phyloP scores from a whole-genome alignment of 1,284 basidiomycete species.

The Pisolithus thermaeus region DNA sequence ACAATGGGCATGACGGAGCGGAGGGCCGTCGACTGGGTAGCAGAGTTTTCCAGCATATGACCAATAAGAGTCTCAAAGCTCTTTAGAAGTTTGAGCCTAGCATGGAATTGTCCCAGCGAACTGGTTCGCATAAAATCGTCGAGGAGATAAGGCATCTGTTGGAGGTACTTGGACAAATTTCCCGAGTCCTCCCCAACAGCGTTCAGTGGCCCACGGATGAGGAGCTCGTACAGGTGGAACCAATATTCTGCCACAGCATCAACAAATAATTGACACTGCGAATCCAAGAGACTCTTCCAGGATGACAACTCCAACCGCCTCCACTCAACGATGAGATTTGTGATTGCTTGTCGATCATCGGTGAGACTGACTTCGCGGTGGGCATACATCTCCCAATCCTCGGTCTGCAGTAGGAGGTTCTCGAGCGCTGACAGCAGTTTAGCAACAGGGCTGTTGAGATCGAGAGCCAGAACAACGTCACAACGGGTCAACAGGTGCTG shows the following conservation, averaged over 20 bases:
- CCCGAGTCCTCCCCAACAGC: constrained; percentile 35
- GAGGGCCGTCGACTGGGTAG: constrained; percentile 29
- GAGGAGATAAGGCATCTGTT: constrained; percentile 71
- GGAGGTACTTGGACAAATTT: constrained; percentile 51
- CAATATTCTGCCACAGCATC: constrained; percentile 79
- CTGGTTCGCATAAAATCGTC: constrained; percentile 78
- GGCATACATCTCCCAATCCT: constrained; percentile 97
- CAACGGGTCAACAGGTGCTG: constrained; percentile 81
- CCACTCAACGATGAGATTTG: constrained; percentile 83
- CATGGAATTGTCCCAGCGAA: constrained; percentile 77
- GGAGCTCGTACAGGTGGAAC: constrained; percentile 85
- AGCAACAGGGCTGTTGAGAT: constrained; percentile 73
- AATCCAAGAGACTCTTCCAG: constrained; percentile 82
- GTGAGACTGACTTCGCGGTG: constrained; percentile 83
- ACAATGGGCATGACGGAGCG: constrained; percentile 58
- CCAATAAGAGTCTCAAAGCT: constrained; percentile 59
- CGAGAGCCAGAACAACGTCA: constrained; percentile 60
- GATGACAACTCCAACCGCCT: constrained; percentile 83
- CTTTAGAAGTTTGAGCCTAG: constrained; percentile 65
- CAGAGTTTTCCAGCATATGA: constrained; percentile 15
- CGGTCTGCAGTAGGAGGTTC: constrained; percentile 80
- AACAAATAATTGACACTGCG: constrained; percentile 59
- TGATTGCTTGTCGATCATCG: constrained; percentile 61
- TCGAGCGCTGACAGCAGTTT: constrained; percentile 83
- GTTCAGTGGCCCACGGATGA: constrained; percentile 61